Evolutionary conservation across 306 rosid species (phyloP), one percentile per base, ranked within the genome.

Genomic region (Glycyrrhiza uralensis): DNA sequence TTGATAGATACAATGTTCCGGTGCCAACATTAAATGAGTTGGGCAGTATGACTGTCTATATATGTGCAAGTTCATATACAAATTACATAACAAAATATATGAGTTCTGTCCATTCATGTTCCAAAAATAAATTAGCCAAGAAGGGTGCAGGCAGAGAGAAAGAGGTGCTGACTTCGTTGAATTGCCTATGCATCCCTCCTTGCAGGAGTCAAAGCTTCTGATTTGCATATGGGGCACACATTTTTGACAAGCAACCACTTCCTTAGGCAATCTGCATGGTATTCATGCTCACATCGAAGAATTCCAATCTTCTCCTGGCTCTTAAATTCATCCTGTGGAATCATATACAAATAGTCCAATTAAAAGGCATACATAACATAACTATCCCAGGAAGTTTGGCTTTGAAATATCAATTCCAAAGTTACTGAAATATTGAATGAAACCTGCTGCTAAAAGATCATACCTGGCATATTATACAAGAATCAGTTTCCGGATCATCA

Each of bases 391-490:
- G 23, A 57, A 23, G 62, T n/a, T 39, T 5, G 55, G 23, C 28
- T 0, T 22, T 30, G 67, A 61, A 68, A 61, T 15, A 42, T 50
- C 6, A 20, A 54, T 33, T 44, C 10, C 23, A 41, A 62, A 65
- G 15, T 19, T 20, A 69, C 44, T 15, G 18, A 41, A 36, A 9
- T 6, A 4, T 72, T 23, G 10, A 23, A 54, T 71, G 18, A 30
- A 69, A 58, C 28, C 2, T 52, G 50, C 32, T 36, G 77, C 45
- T 76, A 19, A 7, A 47, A 35, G 22, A 15, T 55, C 22, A 14
- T 85, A 95, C 99, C 96, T 91, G 99, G 65, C 99, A 95, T 68
- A 95, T 91, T 17, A 95, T 89, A 76, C 99, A 95, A 56, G 85
- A 80, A 56, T 88, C 90, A 17, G 69, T 44, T 58, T 88, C 97